Percentiles rank a stretch among this genome's conserved stretches.
These are phyloP conservation scores for Chlamydomonas incerta DNA, from an alignment of 139 green algal genomes.

Conservation along the genomic window DNA sequence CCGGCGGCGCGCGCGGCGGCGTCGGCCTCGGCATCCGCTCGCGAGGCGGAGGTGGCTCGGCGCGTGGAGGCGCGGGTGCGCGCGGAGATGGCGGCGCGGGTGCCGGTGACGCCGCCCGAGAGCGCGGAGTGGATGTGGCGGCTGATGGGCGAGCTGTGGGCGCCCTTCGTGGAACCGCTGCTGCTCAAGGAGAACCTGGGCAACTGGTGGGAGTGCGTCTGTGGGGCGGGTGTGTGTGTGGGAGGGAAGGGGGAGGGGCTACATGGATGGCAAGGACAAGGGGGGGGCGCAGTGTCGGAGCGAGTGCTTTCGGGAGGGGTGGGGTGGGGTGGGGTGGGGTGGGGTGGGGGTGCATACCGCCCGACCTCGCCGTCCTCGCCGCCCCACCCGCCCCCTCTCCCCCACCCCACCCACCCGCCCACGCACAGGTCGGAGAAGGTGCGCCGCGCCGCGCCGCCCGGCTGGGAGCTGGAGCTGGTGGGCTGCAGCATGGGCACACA, in stretches of 20 bases:
- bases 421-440: conserved; percentile 49
- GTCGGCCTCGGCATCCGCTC: too few species aligned
- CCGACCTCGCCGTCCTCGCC: too few species aligned
- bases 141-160: conserved; percentile 55
- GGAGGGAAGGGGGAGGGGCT: not conserved
- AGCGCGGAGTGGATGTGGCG: conserved; percentile 55
- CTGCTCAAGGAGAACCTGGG: conserved; percentile 60
- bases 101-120: conserved; percentile 55
- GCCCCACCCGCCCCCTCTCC: too few species aligned
- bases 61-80: conserved; percentile 38
- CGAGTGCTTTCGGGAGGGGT: too few species aligned
- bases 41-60: conserved; percentile 35
- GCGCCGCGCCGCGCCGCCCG: conserved; percentile 40
- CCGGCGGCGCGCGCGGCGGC: not conserved
- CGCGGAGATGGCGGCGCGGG: conserved; percentile 10
- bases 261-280: too few species aligned
- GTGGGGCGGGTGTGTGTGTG: not conserved
- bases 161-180: conserved; percentile 53
- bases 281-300: too few species aligned
- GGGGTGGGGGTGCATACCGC: not conserved
- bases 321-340: too few species aligned
- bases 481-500: conserved; percentile 57
- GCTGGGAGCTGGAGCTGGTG: conserved; percentile 60
- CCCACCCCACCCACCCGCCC: not conserved
- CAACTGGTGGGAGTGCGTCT: conserved; percentile 49